Base-by-base conservation (phyloP, 2,329 filamentous ascomycete genomes). In the Neopestalotiopsis sp. region DNA sequence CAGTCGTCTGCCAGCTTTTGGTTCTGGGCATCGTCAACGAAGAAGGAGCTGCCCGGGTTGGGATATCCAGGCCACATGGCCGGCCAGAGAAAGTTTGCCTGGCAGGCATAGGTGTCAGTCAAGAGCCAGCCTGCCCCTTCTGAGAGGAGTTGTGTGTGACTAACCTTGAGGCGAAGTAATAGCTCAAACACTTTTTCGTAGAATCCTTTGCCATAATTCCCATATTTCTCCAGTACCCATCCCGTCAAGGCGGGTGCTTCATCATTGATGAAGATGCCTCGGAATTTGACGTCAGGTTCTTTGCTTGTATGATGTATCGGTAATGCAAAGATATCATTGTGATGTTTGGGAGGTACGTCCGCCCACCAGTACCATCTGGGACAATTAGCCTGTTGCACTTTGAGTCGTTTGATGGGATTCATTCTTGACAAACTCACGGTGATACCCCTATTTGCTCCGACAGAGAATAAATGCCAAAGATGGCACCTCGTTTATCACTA, bases 51-150 rank as follows among this genome's bases (percentile, higher is more conserved):
- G 9, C 83, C 83, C 0, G 83, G 84, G 3, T 80, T 80, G 1
- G 83, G 83, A 13, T 79, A 82, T 5, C 86, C 85, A 88, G 72
- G 70, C 73, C 90, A 92, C 85, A 89, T 89, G 0, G 90, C 89
- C 0, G 89, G 90, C 90, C 90, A 92, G 66, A 92, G 79, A 71
- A 90, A 91, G 74, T 92, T 92, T 1, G 88, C 88, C 70, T 83
- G 17, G n/a, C 9, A 28, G 32, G 28, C 14, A 28, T 42, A 68
- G 30, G 63, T 45, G 4, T 10, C 34, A 32, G 67, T 2, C 65
- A 70, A 24, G 38, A 34, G 5, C 20, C n/a, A 13, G 7, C 10
- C 3, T n/a, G 45, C n/a, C 5, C 4, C 28, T 34, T 14, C 9
- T 14, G 7, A 12, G 17, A 30, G 30, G 2, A 7, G 30, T 30